Evolutionary conservation across 805 yeast species (phyloP), one percentile per base, ranked within the genome.

Genomic region (Yarrowia alimentaria): DNA sequence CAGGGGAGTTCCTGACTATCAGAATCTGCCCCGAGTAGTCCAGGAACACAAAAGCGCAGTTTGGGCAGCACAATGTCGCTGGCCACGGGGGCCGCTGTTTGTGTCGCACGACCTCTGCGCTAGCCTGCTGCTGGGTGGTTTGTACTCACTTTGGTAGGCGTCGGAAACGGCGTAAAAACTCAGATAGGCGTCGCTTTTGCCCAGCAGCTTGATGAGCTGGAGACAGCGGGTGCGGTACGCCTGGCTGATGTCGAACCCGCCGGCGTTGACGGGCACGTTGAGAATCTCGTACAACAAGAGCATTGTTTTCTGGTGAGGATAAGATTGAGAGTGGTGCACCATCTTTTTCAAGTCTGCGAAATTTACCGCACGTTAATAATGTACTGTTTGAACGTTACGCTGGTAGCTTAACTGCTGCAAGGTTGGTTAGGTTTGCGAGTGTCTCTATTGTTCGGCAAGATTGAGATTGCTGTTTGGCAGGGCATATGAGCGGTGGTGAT

Each of bases 181-280:
- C 3, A 43, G 37, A 32, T 43, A 43, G 21, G 37, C 37, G n/a
- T 43, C 50, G 30, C 30, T 43, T 17, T 43, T 43, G 33, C 33
- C 26, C n/a, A 43, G 50, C 9, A 30, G 30, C n/a, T 31, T 43
- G 50, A 43, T 22, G 30, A 43, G 50, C 14, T 43, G 50, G n/a
- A 43, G 14, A 17, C 50, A 30, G 11, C 37, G 29, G 1, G 50
- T 43, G 12, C 50, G 50, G 21, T 43, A 43, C 19, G 50, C 50
- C 50, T 43, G 50, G 35, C 37, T 31, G 37, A 43, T 43, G 20
- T 30, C 50, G 37, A 31, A 43, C 17, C 37, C 50, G 19, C 37
- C 35, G 22, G 50, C 50, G 18, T 31, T 43, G 12, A 43, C 35
- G 2, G 37, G 35, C 22, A 43, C 37, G 17, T 43, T 43, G 37